Conservation (phyloP, 176 grass and related monocot species). For the Carex parvula region DNA sequence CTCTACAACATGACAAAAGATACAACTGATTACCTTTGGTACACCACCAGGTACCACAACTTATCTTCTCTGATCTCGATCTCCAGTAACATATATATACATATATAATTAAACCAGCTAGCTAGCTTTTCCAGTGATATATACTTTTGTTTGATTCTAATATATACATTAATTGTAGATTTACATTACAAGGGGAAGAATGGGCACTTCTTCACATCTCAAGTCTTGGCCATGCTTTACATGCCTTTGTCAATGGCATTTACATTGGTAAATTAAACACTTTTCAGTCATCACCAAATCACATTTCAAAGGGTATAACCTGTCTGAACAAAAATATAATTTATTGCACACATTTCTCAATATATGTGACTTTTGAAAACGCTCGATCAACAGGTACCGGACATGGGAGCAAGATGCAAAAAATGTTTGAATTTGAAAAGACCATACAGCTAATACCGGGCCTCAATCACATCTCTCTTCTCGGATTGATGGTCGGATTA, state of each 20-base stretch:
- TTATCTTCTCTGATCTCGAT: background rate
- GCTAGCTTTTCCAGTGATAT: too few species aligned
- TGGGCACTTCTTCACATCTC: slow-evolving; percentile 47
- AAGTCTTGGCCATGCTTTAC: slow-evolving; percentile 57
- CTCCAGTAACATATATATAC: background rate
- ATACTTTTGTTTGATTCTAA: background rate
- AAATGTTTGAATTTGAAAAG: slow-evolving; percentile 58
- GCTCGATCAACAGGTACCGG: slow-evolving; percentile 18
- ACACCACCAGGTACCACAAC: slow-evolving; percentile 62
- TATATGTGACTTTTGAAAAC: background rate
- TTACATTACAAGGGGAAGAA: slow-evolving; percentile 45
- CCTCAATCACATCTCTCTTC: slow-evolving; percentile 53
- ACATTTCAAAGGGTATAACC: slow-evolving; percentile 4
- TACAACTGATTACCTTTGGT: slow-evolving; percentile 87
- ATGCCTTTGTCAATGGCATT: slow-evolving; percentile 49
- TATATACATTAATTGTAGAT: slow-evolving; percentile 12
- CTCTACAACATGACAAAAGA: slow-evolving; percentile 59
- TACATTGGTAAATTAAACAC: slow-evolving; percentile 42
- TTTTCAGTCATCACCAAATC: background rate
- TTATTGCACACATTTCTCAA: background rate
- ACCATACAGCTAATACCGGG: slow-evolving; percentile 34
- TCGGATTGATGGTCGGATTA: slow-evolving; percentile 38
- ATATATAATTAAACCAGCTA: too few species aligned
- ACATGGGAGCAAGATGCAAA: slow-evolving; percentile 70
- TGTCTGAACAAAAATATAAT: background rate